Evolutionary conservation across 1,139 yeast species (phyloP), one percentile per base, ranked within the genome.

Genomic region (Blastobotrys aristatus): DNA sequence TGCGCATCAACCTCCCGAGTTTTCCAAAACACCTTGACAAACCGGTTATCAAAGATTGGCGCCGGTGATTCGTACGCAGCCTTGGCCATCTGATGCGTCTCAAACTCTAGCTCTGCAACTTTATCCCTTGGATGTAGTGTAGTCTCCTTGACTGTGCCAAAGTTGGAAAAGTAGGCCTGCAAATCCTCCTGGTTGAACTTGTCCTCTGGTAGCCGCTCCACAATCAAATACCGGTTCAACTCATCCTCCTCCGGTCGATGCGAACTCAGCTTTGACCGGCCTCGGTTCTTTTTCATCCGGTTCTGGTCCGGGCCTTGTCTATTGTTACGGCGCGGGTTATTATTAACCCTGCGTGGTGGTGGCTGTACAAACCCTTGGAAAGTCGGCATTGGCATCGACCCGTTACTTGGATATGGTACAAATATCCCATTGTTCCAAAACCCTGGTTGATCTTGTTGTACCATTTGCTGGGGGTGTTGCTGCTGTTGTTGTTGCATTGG

Each of bases 41-140:
- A 74, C 44, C 79, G 67, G 59, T 75, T 74, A 49, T 67, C 71
- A 53, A 74, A 74, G n/a, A 75, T 69, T 3, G 78, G 73, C 2
- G 60, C 68, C 0, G 77, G 75, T 14, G 69, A 66, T 4, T 60
- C 50, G 69, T 75, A 75, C 1, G 79, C 79, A 8, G 58, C 61
- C 11, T 59, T 61, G 1, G 79, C 79, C 51, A 62, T 58, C 33
- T 63, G 66, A 42, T 68, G 71, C n/a, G 62, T 57, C 8, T 53
- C 62, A 50, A 63, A 74, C 48, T 69, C 74, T 18, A 74, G 46
- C 50, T 66, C 71, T 1, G 73, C 76, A 13, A 63, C 54, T 29
- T 65, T 56, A 22, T 54, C 48, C 4, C 47, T 44, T 0, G 40
- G 45, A 43, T 67, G 62, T 16, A 74, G 41, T 16, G 50, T 50